Conservation (phyloP, 2,329 filamentous ascomycete species). For the Xenoacremonium recifei region DNA sequence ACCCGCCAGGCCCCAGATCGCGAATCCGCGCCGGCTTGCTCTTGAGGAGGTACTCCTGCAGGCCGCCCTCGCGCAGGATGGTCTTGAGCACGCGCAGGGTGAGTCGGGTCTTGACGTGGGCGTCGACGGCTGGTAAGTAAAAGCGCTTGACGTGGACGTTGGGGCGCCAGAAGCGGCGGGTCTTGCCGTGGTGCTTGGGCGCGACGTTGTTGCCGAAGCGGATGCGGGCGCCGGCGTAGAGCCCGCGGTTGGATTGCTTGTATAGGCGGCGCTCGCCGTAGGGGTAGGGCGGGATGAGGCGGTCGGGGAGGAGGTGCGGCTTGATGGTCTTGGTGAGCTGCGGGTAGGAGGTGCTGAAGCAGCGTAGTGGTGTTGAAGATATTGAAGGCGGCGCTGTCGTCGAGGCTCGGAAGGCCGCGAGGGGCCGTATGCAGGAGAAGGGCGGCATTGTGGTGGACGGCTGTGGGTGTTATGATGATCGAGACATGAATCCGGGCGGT, state of each 20-base stretch:
- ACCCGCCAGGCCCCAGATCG: conserved; percentile 86
- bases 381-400: background rate
- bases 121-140: conserved; percentile 60
- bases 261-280: conserved; percentile 68
- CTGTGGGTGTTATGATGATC: conserved; percentile 6
- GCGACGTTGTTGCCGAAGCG: conserved; percentile 80
- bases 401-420: conserved; percentile 14
- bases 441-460: conserved; percentile 18
- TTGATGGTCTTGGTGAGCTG: conserved; percentile 40
- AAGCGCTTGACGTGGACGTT: conserved; percentile 71
- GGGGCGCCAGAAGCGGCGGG: conserved; percentile 70
- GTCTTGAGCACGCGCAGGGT: conserved; percentile 68
- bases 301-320: conserved; percentile 43
- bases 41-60: conserved; percentile 89
- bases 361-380: conserved; percentile 13
- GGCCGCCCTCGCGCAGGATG: conserved; percentile 81
- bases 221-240: conserved; percentile 69
- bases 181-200: conserved; percentile 66
- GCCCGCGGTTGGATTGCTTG: conserved; percentile 76
- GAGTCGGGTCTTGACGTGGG: conserved; percentile 65
- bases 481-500: conserved; percentile 15
- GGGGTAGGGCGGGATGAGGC: conserved; percentile 65
- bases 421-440: conserved; percentile 18
- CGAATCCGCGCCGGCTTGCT: conserved; percentile 74
- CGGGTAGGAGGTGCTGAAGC: conserved; percentile 37